Evolutionary conservation across 345 rosid genomes (phyloP).

Genomic region (Eucalyptus polybractea): DNA sequence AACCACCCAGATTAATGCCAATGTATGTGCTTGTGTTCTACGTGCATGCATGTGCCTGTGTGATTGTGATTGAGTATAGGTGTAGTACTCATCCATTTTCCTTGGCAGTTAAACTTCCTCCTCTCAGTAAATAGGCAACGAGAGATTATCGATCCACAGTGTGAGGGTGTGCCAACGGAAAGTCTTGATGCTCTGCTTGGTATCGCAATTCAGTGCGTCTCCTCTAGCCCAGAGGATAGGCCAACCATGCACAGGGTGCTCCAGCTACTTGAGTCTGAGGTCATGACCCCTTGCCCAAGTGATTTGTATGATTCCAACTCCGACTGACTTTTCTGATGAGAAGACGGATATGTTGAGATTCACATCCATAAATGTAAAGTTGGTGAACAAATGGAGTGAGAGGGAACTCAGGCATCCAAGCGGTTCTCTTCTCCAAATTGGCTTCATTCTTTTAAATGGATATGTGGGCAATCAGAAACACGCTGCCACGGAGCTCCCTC

Average conservation of each 20-base stretch:
- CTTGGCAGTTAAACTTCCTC: conserved; percentile 74
- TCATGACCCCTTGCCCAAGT: conserved; percentile 98
- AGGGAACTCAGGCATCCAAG: not conserved
- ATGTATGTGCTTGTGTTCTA: not conserved
- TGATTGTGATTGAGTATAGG: not conserved
- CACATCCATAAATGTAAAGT: not conserved
- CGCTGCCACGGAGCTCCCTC: not conserved
- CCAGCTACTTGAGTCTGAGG: conserved; percentile 88
- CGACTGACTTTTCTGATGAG: conserved; percentile 23
- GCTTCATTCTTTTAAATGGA: not conserved
- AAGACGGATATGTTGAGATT: not conserved
- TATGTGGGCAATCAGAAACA: not conserved
- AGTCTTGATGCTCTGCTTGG: conserved; percentile 77
- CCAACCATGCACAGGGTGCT: conserved; percentile 97
- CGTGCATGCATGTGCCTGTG: not conserved
- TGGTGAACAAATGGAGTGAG: not conserved
- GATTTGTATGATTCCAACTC: conserved; percentile 91
- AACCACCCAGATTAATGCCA: not conserved
- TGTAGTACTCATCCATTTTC: not conserved
- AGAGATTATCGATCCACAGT: conserved; percentile 59
- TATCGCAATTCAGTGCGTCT: conserved; percentile 73
- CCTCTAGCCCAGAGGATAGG: conserved; percentile 73
- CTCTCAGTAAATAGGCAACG: conserved; percentile 54
- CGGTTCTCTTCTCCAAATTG: not conserved
- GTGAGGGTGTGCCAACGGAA: conserved; percentile 70